Evolutionary conservation across 2,329 filamentous ascomycete genomes (phyloP), one percentile per base, ranked within the genome.

Genomic region (Fusarium coicis): DNA sequence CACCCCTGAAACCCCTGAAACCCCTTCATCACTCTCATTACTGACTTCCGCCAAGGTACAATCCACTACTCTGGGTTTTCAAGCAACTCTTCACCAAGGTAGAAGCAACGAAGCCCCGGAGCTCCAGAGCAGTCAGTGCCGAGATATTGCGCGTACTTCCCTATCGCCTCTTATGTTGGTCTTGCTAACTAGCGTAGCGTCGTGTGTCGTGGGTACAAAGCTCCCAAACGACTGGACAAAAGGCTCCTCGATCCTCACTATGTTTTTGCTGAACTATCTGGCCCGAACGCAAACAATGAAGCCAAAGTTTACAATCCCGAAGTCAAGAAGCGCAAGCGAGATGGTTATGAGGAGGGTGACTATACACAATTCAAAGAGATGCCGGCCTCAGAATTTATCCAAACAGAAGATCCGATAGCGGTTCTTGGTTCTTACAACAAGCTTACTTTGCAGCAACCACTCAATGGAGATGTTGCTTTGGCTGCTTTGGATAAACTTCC

Each of bases 241-340:
- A 4, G 30, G 11, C 11, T 32, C 3, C 32, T 32, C 58, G 96
- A 99, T 79, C 91, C 96, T 10, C 91, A 91, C 74, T 90, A 93
- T 64, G 96, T 98, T 36, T 99, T 99, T 79, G 95, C 95, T 37
- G 96, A 99, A 81, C 85, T 98, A 7, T 7, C 28, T 30, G 28
- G 28, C 64, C 90, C 93, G 4, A 93, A 92, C 1, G 94, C 95
- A 4, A 99, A 98, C 82, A 97, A 98, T 76, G 96, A 99, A 81
- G 96, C 96, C 43, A 97, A 97, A 81, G 96, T 99, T 5, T 99
- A 96, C 87, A 98, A 99, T 74, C 96, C 96, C 0, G 96, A 99
- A 80, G 87, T 94, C 80, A 99, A 98, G 88, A 99, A 98, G 90
- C 88, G 96, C 66, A 98, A 98, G 89, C 89, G 96, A 86, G 96